A percentile compares a stretch with the other conserved stretches of the same genome.
Evolutionary conservation across 306 rosid species (phyloP).

Genomic region (Cucumis cinereus): DNA sequence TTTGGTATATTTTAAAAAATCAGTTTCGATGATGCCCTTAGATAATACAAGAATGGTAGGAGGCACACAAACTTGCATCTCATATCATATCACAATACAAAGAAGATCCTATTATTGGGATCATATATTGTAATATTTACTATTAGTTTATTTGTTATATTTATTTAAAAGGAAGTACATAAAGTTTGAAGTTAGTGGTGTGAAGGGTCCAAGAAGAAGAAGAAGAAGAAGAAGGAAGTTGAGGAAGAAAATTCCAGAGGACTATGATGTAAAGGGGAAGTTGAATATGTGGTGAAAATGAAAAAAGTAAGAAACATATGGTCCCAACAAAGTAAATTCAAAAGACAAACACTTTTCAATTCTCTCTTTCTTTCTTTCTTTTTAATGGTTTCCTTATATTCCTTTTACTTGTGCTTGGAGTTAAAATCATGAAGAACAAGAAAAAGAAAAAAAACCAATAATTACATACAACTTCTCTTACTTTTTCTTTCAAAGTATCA

Average conservation of each 20-base stretch:
- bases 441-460: neutral
- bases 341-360: neutral
- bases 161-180: neutral
- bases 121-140: neutral
- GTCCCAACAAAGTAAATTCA: conserved; percentile 8
- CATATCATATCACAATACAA: neutral
- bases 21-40: too few relatives aligned
- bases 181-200: neutral
- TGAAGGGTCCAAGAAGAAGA: neutral
- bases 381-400: neutral
- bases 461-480: neutral
- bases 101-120: neutral
- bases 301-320: neutral
- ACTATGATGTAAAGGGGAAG: neutral
- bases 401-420: neutral
- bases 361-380: neutral
- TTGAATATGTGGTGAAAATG: neutral
- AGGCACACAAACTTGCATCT: neutral
- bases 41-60: too few relatives aligned
- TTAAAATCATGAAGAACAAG: neutral
- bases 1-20: too few relatives aligned
- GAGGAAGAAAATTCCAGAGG: neutral
- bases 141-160: neutral
- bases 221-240: neutral
- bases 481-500: neutral